These are phyloP conservation scores for Macrophomina tecta DNA, from an alignment of 2,329 filamentous ascomycete species.

Conservation along the genomic window DNA sequence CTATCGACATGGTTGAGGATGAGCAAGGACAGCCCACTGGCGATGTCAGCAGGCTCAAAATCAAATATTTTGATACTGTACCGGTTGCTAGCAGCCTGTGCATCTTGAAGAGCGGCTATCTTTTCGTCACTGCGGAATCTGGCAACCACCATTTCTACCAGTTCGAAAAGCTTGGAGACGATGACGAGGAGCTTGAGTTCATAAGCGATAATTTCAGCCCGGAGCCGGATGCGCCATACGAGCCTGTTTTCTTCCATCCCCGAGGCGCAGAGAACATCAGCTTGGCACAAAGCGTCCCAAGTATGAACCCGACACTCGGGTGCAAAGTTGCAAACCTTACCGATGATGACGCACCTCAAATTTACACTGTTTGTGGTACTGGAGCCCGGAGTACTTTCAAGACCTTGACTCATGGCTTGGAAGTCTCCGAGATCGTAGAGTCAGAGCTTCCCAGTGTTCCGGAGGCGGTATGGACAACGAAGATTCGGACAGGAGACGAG, in stretches of 20 bases:
- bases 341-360: constrained; percentile 92
- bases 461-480: constrained; percentile 93
- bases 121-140: constrained; percentile 90
- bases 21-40: constrained; percentile 77
- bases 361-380: constrained; percentile 89
- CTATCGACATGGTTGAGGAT: constrained; percentile 87
- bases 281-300: constrained; percentile 81
- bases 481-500: constrained; percentile 78
- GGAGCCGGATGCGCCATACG: constrained; percentile 73
- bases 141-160: constrained; percentile 96
- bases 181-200: constrained; percentile 88
- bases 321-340: constrained; percentile 91
- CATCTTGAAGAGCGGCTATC: constrained; percentile 93
- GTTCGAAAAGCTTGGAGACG: constrained; percentile 95
- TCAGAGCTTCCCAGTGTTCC: constrained; percentile 89
- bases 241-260: constrained; percentile 84
- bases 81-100: constrained; percentile 86
- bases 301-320: constrained; percentile 89
- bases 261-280: constrained; percentile 81
- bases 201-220: constrained; percentile 80
- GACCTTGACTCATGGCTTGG: constrained; percentile 88
- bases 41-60: constrained; percentile 81
- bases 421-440: constrained; percentile 94
- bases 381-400: constrained; percentile 89
- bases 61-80: constrained; percentile 98